phyloP scores from a whole-genome alignment of 2,329 filamentous ascomycete genomes.

The Didymella lethalis region DNA sequence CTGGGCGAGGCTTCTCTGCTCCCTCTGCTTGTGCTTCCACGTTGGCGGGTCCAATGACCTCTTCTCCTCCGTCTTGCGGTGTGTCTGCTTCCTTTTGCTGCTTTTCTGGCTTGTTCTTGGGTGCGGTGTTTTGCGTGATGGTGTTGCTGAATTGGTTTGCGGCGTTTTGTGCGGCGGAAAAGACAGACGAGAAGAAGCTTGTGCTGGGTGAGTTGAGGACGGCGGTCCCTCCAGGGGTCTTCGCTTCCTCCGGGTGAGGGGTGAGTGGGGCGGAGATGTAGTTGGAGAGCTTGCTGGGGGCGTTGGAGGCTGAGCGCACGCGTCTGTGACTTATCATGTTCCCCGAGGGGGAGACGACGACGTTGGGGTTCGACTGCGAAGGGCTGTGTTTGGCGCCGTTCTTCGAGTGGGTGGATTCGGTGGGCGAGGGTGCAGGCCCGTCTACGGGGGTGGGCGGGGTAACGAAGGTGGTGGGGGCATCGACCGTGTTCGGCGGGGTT shows the following conservation, averaged over 20 bases:
- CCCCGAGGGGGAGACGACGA: constrained; percentile 68
- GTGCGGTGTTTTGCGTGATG: constrained; percentile 69
- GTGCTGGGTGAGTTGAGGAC: constrained; percentile 53
- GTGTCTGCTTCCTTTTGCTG: constrained; percentile 38
- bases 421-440: constrained; percentile 46
- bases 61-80: constrained; percentile 48
- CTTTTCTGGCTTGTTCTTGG: constrained; percentile 51
- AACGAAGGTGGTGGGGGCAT: constrained; percentile 64
- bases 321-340: constrained; percentile 78
- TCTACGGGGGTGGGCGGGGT: constrained; percentile 71
- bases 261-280: constrained; percentile 70
- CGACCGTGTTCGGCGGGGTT: constrained; percentile 53
- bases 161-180: constrained; percentile 92
- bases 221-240: constrained; percentile 64
- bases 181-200: constrained; percentile 90
- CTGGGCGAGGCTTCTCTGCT: constrained; percentile 65
- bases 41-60: constrained; percentile 51
- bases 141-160: constrained; percentile 77
- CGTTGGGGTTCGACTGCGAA: constrained; percentile 56
- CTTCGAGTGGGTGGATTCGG: constrained; percentile 39
- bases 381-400: constrained; percentile 35
- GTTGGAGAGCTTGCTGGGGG: constrained; percentile 89
- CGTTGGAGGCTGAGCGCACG: constrained; percentile 63
- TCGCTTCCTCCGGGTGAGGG: constrained; percentile 76
- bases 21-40: constrained; percentile 31